These are phyloP conservation scores for Cnidoscolus chayamansa DNA, from an alignment of 441 rosid species.

Conservation along the genomic window DNA sequence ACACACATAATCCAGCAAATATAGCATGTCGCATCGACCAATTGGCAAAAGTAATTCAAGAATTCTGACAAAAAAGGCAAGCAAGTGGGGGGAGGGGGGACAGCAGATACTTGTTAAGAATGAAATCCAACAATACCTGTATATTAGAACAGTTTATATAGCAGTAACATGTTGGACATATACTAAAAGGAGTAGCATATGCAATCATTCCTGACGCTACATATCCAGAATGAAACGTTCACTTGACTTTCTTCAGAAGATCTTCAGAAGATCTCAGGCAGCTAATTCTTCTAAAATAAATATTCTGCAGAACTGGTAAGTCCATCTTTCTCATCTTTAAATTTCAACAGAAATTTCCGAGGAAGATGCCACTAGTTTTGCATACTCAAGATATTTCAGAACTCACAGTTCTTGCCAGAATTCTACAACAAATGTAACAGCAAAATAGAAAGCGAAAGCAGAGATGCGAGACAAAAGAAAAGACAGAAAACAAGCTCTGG, in stretches of 20 bases:
- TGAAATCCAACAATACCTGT: slow-evolving; percentile 1
- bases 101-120: not conserved
- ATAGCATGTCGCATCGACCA: not conserved
- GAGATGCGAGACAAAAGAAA: slow-evolving; percentile 10
- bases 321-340: not conserved
- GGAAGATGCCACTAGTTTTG: slow-evolving; percentile 13
- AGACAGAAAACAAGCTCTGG: slow-evolving; percentile 16
- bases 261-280: slow-evolving; percentile 10
- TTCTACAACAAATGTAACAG: slow-evolving; percentile 24
- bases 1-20: not conserved
- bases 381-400: slow-evolving; percentile 16
- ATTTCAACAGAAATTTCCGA: slow-evolving; percentile 20
- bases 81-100: not conserved
- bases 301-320: slow-evolving; percentile 15
- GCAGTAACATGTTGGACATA: not conserved
- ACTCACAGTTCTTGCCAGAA: slow-evolving; percentile 24
- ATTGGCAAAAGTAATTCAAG: not conserved
- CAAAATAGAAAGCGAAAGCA: slow-evolving; percentile 18
- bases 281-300: not conserved
- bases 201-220: not conserved
- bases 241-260: slow-evolving; percentile 5
- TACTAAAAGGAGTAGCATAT: not conserved
- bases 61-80: not conserved
- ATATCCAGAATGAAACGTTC: slow-evolving; percentile 2
- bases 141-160: not conserved